Conservation (phyloP, 805 yeast genomes). For the Candida orba region DNA sequence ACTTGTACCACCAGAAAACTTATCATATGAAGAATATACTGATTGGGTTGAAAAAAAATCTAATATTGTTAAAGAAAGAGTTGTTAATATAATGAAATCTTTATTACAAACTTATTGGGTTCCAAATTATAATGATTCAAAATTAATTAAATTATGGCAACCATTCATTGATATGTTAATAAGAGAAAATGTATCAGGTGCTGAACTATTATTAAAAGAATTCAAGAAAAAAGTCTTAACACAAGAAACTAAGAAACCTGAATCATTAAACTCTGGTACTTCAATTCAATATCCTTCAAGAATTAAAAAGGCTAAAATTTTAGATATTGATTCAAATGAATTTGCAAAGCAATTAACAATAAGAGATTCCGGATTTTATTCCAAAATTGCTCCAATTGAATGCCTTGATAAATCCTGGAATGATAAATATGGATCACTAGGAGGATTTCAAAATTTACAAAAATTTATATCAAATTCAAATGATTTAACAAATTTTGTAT, state of each 20-base stretch:
- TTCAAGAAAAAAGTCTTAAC: constrained; percentile 28
- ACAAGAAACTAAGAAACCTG: constrained; percentile 1
- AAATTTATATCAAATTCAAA: constrained; percentile 70
- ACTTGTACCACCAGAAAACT: constrained; percentile 77
- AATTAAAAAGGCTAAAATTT: constrained; percentile 38
- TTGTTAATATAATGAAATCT: constrained; percentile 57
- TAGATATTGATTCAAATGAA: constrained; percentile 66
- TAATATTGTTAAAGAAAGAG: constrained; percentile 57
- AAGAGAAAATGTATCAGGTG: constrained; percentile 37
- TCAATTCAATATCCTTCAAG: constrained; percentile 9
- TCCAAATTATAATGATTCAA: constrained; percentile 45
- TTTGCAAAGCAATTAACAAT: constrained; percentile 81
- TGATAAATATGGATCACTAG: constrained; percentile 49
- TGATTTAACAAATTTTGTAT: constrained; percentile 73
- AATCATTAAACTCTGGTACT: background rate
- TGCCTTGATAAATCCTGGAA: constrained; percentile 77
- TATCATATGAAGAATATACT: constrained; percentile 74
- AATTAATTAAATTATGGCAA: constrained; percentile 28
- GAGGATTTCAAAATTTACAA: constrained; percentile 48
- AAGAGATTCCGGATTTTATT: constrained; percentile 63
- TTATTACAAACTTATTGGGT: constrained; percentile 69
- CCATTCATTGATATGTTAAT: constrained; percentile 34
- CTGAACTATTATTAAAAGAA: constrained; percentile 32
- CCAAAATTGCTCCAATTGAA: constrained; percentile 63
- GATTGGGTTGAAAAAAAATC: constrained; percentile 70